Conservation (phyloP, 768 basidiomycete species). For the Russula foetens region DNA sequence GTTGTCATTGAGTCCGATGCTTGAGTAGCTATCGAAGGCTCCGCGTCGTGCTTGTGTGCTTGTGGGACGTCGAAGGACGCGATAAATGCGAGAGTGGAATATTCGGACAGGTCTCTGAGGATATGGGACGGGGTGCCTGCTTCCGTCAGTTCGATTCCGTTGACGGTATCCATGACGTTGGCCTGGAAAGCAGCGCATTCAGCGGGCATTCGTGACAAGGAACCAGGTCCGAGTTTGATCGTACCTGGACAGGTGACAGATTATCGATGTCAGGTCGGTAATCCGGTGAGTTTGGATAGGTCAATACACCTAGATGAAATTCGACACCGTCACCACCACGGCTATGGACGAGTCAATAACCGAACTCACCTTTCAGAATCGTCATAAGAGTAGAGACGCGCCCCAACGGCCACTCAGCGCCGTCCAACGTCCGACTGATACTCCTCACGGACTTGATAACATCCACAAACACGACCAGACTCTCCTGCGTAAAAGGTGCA, state of each 20-base stretch:
- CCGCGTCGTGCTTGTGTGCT: slow-evolving; percentile 7
- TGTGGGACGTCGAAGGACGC: slow-evolving; percentile 58
- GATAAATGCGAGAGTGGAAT: slow-evolving; percentile 78
- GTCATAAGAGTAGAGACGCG: slow-evolving; percentile 61
- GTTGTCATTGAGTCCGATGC: slow-evolving; percentile 25
- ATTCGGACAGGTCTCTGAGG: slow-evolving; percentile 80
- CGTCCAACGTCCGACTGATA: slow-evolving; percentile 39
- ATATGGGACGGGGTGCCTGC: slow-evolving; percentile 62
- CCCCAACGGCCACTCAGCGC: slow-evolving; percentile 57
- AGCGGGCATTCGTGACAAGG: background rate
- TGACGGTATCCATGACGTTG: slow-evolving; percentile 63
- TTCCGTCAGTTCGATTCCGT: slow-evolving; percentile 54
- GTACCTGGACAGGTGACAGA: slow-evolving; percentile 72
- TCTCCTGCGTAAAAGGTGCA: slow-evolving; percentile 71
- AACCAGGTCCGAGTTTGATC: slow-evolving; percentile 7
- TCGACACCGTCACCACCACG: background rate
- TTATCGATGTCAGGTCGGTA: slow-evolving; percentile 84
- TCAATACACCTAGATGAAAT: slow-evolving; percentile 49
- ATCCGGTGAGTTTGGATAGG: slow-evolving; percentile 76
- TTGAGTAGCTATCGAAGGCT: slow-evolving; percentile 4
- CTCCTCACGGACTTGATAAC: slow-evolving; percentile 54
- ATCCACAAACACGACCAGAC: slow-evolving; percentile 72
- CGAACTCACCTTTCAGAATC: slow-evolving; percentile 59
- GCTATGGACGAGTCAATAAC: background rate
- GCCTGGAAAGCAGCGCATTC: slow-evolving; percentile 33